Evolutionary conservation across 2,329 filamentous ascomycete species (phyloP), one percentile per base, ranked within the genome.

Genomic region (Fusarium irregulare): DNA sequence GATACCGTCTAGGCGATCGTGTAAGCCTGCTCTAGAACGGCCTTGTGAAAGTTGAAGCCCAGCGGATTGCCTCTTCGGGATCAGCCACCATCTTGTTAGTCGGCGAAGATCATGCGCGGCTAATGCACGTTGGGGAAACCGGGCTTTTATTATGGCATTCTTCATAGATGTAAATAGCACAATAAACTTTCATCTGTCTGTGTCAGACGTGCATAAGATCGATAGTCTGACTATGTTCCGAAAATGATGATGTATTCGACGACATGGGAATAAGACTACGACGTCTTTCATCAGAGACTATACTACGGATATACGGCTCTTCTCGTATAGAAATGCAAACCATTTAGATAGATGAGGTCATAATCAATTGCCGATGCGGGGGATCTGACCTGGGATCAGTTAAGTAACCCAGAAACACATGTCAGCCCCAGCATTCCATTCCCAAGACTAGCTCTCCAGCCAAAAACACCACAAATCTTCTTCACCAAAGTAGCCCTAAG

Each of bases 171-270:
- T 55, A 45, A 66, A 66, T 66, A 67, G 47, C 16, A 41, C 46
- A 47, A 37, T 25, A 68, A 64, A 46, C 49, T 56, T 48, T 54
- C 10, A 25, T 41, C n/a, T 46, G 25, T 55, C 40, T 41, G 56
- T 60, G 64, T 47, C 60, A 71, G 64, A 71, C 40, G 32, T 66
- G 64, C 68, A 69, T 70, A n/a, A 44, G 44, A 30, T 20, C 37
- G 16, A 40, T 59, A 18, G 13, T 28, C 25, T 63, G 46, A 4
- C 63, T 41, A 41, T 13, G 41, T 54, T 46, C 27, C 48, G 27
- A 53, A 34, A 27, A 27, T 21, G 34, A 57, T 56, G 68, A 63
- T 71, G 68, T 42, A 45, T 46, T 61, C 28, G 60, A 65, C n/a
- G 48, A 41, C 34, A n/a, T 28, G 49, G 37, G 23, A 54, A 59